Base-by-base conservation (phyloP, 768 basidiomycete genomes). In the Pleurotus giganteus region DNA sequence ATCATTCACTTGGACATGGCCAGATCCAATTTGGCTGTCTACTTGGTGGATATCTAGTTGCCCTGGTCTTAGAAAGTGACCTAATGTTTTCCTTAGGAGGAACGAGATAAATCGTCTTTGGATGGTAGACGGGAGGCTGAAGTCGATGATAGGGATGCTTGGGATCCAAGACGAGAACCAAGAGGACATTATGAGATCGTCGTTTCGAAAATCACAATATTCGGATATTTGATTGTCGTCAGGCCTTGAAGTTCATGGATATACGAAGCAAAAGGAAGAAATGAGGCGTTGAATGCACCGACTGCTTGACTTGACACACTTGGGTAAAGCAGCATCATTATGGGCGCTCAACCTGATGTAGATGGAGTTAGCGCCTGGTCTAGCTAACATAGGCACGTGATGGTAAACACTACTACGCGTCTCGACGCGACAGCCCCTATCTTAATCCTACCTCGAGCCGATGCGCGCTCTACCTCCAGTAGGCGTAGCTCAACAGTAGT, bases 31-130 rank as follows among this genome's bases (percentile, higher is more conserved):
- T 70, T 96, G 92, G 26, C 92, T 89, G 62, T 96, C 92, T 62
- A 97, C 88, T 71, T 92, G 86, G 53, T 86, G 80, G 49, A 83
- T 76, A 71, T 97, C 91, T 55, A 97, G 81, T 63, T 94, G 94
- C 13, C 92, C 94, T 8, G 90, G 91, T 66, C 88, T 89, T 52
- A 98, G 79, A 57, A 97, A 79, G 65, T 88, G 89, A 9, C 95
- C 95, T 0, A 98, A 74, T 6, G 83, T 79, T 63, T 85, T 86
- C 77, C 85, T 89, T 58, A 98, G 79, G 50, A 93, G 72, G 67
- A 94, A 98, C 1, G 94, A 94, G 31, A 98, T 77, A 72, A 98
- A 94, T 55, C 91, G 84, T 51, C 86, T 79, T 74, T 97, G 94
- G 43, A 98, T 87, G 53, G 75, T 73, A 7, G 88, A 78, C 13